These are phyloP conservation scores for Penicillium sp. DNA, from an alignment of 2,329 filamentous ascomycete genomes.

Conservation along the genomic window DNA sequence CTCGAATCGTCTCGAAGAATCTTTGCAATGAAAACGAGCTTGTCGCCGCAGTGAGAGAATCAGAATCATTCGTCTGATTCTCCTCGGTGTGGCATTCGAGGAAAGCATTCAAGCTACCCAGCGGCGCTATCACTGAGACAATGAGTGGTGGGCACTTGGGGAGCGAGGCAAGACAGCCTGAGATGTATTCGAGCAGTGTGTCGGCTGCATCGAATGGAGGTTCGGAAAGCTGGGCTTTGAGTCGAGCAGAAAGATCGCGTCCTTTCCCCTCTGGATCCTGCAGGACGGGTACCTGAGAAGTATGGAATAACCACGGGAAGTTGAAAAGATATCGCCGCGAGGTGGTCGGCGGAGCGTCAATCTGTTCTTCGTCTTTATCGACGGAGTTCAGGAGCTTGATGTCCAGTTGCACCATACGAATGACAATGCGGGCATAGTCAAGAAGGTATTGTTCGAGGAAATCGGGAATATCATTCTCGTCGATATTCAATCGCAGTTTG, in stretches of 20 bases:
- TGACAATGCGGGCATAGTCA: conserved; percentile 38
- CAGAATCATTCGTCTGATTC: conserved; percentile 22
- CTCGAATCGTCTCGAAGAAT: conserved; percentile 31
- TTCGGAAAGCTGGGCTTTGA: conserved; percentile 30
- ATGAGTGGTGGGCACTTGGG: conserved; percentile 31
- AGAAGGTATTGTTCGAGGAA: conserved; percentile 44
- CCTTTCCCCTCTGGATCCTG: conserved; percentile 31
- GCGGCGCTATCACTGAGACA: conserved; percentile 18
- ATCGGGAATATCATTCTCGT: conserved; percentile 21
- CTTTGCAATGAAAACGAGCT: conserved; percentile 20
- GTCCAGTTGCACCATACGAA: conserved; percentile 44
- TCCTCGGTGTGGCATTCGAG: conserved; percentile 32
- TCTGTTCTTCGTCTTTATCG: conserved; percentile 26
- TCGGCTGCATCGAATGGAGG: conserved; percentile 27
- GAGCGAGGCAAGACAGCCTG: conserved; percentile 28
- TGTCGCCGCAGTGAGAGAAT: conserved; percentile 18
- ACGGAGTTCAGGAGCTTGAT: conserved; percentile 30
- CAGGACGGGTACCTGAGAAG: conserved; percentile 38
- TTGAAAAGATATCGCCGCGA: conserved; percentile 35
- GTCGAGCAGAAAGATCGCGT: conserved; percentile 26
- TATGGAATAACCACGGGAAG: conserved; percentile 37
- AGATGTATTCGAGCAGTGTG: conserved; percentile 31
- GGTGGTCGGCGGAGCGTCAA: conserved; percentile 28
- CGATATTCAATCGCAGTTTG: conserved; percentile 31
- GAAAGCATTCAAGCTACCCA: conserved; percentile 28